phyloP scores from a whole-genome alignment of 2,329 filamentous ascomycete species.

The Ilyonectria destructans region DNA sequence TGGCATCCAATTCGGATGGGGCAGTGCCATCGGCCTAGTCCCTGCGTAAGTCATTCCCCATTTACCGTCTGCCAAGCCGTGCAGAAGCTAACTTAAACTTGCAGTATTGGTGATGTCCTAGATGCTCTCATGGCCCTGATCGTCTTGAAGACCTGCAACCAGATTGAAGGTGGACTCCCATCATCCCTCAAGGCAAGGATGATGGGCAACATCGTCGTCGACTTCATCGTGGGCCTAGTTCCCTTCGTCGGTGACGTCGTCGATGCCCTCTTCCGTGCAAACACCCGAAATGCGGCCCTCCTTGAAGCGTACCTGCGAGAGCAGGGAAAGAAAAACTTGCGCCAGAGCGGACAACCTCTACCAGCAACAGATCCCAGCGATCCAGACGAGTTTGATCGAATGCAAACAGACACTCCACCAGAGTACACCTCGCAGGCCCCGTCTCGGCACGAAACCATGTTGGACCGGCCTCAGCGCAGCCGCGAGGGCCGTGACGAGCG shows the following conservation, averaged over 20 bases:
- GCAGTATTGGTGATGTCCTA: conserved; percentile 80
- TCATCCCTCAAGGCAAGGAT: conserved; percentile 75
- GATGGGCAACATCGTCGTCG: conserved; percentile 84
- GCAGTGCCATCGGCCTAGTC: conserved; percentile 86
- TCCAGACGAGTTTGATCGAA: conserved; percentile 66
- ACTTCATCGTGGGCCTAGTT: conserved; percentile 82
- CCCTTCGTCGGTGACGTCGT: conserved; percentile 84
- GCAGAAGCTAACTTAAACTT: conserved; percentile 38
- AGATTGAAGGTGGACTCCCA: conserved; percentile 85
- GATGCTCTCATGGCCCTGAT: conserved; percentile 83
- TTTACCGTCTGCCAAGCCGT: neutral
- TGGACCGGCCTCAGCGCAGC: conserved; percentile 40
- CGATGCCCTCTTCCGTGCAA: conserved; percentile 82
- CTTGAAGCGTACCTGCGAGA: conserved; percentile 79
- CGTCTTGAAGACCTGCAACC: conserved; percentile 80
- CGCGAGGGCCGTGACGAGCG: conserved; percentile 35
- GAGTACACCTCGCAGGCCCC: conserved; percentile 49
- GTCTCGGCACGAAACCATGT: conserved; percentile 45
- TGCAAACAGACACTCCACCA: conserved; percentile 47
- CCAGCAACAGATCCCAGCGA: conserved; percentile 69
- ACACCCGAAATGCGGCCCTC: conserved; percentile 82
- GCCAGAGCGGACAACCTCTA: conserved; percentile 62
- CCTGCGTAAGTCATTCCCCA: conserved; percentile 76
- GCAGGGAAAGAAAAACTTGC: conserved; percentile 74
- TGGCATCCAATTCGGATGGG: conserved; percentile 91